Conservation (phyloP, 2,329 filamentous ascomycete species). For the Lasiodiplodia hormozganensis region DNA sequence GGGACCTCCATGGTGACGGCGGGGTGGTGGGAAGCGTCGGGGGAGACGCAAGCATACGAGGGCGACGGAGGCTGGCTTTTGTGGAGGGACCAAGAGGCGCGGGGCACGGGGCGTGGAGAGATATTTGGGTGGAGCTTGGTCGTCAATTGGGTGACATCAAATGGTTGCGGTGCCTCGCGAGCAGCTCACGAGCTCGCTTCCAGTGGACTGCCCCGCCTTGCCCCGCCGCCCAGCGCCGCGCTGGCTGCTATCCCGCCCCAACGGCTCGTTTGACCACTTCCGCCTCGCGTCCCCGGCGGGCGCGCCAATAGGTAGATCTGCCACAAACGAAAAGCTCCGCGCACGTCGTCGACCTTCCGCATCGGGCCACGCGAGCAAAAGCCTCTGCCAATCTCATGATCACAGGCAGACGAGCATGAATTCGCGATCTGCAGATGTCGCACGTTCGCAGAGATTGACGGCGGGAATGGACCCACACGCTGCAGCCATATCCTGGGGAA, state of each 20-base stretch:
- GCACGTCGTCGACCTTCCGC: slow-evolving; percentile 6
- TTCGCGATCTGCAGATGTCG: not conserved
- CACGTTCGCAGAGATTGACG: not conserved
- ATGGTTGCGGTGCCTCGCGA: slow-evolving; percentile 20
- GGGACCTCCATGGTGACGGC: slow-evolving; percentile 62
- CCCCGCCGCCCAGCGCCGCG: slow-evolving; percentile 19
- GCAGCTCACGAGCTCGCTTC: slow-evolving; percentile 25
- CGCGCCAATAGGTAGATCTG: slow-evolving; percentile 2
- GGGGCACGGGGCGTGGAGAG: slow-evolving; percentile 28
- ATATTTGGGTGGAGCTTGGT: slow-evolving; percentile 18
- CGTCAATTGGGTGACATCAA: slow-evolving; percentile 26
- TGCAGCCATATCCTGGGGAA: slow-evolving; percentile 18
- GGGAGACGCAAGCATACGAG: slow-evolving; percentile 11
- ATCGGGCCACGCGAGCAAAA: slow-evolving; percentile 1
- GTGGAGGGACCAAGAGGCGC: slow-evolving; percentile 11
- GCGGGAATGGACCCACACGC: slow-evolving; percentile 12
- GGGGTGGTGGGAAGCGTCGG: slow-evolving; percentile 3
- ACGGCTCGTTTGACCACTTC: not conserved
- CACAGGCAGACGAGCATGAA: slow-evolving; percentile 11
- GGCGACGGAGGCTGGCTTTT: not conserved
- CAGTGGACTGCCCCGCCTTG: slow-evolving; percentile 20
- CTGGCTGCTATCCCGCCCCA: slow-evolving; percentile 20
- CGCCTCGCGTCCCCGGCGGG: not conserved
- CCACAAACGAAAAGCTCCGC: not conserved
- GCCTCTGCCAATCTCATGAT: slow-evolving; percentile 23